A percentile compares a stretch with the other conserved stretches of the same genome.
Evolutionary conservation across 495 filamentous ascomycete genomes (phyloP).

Genomic region (Penicillium ucsense): DNA sequence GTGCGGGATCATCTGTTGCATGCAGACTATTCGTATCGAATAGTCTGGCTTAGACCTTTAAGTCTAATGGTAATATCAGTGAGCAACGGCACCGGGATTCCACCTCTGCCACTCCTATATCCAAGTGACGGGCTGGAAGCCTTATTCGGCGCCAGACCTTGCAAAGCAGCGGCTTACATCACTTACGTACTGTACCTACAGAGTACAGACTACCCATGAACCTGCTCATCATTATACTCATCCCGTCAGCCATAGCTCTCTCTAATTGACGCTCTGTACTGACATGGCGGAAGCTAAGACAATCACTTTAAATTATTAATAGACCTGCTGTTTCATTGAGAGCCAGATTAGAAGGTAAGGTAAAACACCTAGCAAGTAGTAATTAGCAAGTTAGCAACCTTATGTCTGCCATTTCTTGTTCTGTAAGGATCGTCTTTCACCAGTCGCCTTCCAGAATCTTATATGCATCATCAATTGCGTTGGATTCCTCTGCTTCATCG

Average conservation of each 20-base stretch:
- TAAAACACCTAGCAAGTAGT: too few relatives aligned
- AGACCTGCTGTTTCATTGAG: too few relatives aligned
- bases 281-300: slow-evolving; percentile 8
- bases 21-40: too few relatives aligned
- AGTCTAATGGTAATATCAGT: too few relatives aligned
- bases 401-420: too few relatives aligned
- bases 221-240: slow-evolving; percentile 11
- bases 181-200: slow-evolving; percentile 7
- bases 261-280: slow-evolving; percentile 3
- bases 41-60: too few relatives aligned
- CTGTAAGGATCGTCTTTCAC: too few relatives aligned
- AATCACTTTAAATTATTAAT: slow-evolving; percentile 5
- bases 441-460: background rate
- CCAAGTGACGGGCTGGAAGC: slow-evolving; percentile 6
- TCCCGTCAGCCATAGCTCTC: slow-evolving; percentile 11
- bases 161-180: slow-evolving; percentile 9
- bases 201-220: slow-evolving; percentile 14
- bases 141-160: slow-evolving; percentile 7
- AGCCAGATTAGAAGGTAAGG: too few relatives aligned
- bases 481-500: background rate
- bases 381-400: too few relatives aligned
- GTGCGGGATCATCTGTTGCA: too few relatives aligned
- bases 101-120: slow-evolving; percentile 8
- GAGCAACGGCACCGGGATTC: too few relatives aligned
- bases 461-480: background rate